phyloP scores from a whole-genome alignment of 805 yeast genomes.

The Deakozyma indianensis region DNA sequence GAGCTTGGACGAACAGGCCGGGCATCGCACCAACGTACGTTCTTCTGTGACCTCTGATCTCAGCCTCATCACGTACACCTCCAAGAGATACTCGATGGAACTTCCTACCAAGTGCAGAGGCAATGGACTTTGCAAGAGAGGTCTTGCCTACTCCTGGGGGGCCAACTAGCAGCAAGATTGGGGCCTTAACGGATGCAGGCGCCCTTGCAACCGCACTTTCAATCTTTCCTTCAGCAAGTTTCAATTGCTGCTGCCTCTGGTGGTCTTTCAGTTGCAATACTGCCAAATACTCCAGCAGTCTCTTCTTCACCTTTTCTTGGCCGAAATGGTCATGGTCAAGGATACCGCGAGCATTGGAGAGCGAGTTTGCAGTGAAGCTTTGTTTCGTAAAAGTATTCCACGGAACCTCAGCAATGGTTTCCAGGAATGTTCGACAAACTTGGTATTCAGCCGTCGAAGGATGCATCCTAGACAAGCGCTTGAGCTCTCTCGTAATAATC shows the following conservation, averaged over 20 bases:
- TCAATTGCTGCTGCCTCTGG: constrained; percentile 3
- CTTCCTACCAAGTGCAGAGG: constrained; percentile 54
- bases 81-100: constrained; percentile 76
- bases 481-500: constrained; percentile 23
- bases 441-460: constrained; percentile 28
- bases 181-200: constrained; percentile 29
- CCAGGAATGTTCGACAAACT: constrained; percentile 27
- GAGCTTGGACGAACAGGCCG: constrained; percentile 62
- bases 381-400: constrained; percentile 17
- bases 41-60: constrained; percentile 79
- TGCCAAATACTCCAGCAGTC: constrained; percentile 68
- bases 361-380: constrained; percentile 11
- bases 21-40: constrained; percentile 92
- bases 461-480: constrained; percentile 24
- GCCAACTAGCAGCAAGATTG: constrained; percentile 70
- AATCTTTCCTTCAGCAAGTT: not conserved
- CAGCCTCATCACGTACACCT: constrained; percentile 80
- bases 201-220: not conserved
- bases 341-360: constrained; percentile 36
- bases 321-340: constrained; percentile 74
- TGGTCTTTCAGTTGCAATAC: constrained; percentile 44
- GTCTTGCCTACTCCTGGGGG: constrained; percentile 96
- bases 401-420: constrained; percentile 25
- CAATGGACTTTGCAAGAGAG: constrained; percentile 69
- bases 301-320: constrained; percentile 52